Conservation (phyloP, 2,329 filamentous ascomycete species). For the Alternaria sp. region DNA sequence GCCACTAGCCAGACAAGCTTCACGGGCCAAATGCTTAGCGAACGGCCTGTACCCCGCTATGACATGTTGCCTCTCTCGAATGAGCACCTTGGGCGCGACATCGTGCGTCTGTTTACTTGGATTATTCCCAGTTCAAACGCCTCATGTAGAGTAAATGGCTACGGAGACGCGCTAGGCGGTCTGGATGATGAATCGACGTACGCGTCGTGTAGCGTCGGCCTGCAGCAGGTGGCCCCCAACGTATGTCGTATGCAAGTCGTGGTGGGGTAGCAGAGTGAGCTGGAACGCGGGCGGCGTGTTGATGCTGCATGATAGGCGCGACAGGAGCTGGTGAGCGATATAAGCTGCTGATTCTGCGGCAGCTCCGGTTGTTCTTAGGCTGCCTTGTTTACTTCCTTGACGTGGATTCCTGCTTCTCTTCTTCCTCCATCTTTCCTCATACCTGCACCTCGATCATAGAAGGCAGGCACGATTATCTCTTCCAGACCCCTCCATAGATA, state of each 20-base stretch:
- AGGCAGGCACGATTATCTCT: not conserved
- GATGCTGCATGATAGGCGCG: not conserved
- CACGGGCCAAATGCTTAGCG: constrained; percentile 22
- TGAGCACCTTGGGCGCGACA: constrained; percentile 8
- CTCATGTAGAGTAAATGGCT: not conserved
- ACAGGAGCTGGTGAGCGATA: constrained; percentile 8
- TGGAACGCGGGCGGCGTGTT: constrained; percentile 1
- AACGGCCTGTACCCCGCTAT: constrained; percentile 17
- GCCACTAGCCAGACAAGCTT: constrained; percentile 25
- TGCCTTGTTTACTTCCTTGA: not conserved
- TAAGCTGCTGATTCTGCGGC: constrained; percentile 9
- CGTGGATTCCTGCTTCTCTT: not conserved
- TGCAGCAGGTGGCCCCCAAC: constrained; percentile 1
- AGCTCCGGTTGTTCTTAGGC: not conserved
- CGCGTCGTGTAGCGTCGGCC: constrained; percentile 6
- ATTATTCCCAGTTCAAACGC: not conserved
- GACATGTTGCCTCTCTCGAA: constrained; percentile 4
- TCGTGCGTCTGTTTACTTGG: not conserved
- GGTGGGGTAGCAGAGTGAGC: constrained; percentile 20
- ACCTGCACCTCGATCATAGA: not conserved
- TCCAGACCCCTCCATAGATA: not conserved
- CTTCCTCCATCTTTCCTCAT: not conserved
- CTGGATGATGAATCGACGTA: not conserved
- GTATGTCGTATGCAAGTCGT: constrained; percentile 11
- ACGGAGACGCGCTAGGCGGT: not conserved